These are phyloP conservation scores for Achaetomiella virescens DNA, from an alignment of 495 filamentous ascomycete species.

Conservation along the genomic window DNA sequence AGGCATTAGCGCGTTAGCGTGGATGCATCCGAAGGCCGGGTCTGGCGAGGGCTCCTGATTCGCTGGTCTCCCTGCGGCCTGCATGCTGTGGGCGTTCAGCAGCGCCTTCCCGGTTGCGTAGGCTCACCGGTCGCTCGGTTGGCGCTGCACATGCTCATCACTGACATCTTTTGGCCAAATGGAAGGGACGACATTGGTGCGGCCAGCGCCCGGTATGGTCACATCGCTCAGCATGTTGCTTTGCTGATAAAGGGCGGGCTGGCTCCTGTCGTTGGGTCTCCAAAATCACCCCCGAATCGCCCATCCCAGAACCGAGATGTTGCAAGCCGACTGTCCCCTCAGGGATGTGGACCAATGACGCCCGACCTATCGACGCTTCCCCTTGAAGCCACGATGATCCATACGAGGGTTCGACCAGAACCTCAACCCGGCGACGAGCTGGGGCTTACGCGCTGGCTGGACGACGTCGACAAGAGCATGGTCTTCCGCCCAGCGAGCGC, in stretches of 20 bases:
- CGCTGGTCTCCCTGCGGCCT: background rate
- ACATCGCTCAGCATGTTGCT: background rate
- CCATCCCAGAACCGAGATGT: too few relatives aligned
- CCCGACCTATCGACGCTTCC: background rate
- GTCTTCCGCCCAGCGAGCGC: conserved; percentile 31
- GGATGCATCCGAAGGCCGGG: conserved; percentile 5
- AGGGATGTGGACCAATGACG: too few relatives aligned
- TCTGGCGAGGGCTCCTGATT: background rate
- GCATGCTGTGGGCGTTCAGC: conserved; percentile 3
- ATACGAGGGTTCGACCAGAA: background rate
- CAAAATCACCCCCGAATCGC: too few relatives aligned
- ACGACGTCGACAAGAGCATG: conserved; percentile 27
- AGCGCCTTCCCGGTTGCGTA: conserved; percentile 9
- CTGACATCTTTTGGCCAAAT: conserved; percentile 5
- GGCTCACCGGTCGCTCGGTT: conserved; percentile 21
- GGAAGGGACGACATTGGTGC: conserved; percentile 4
- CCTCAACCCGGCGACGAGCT: conserved; percentile 3
- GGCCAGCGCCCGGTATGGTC: background rate
- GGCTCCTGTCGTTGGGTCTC: too few relatives aligned
- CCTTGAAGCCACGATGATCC: background rate
- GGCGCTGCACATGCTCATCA: conserved; percentile 12
- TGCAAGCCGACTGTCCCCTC: too few relatives aligned
- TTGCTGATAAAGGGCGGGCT: background rate
- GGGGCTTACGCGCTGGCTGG: conserved; percentile 13
- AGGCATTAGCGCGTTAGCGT: conserved; percentile 5